These are phyloP conservation scores for Colletotrichum brevisporum DNA, from an alignment of 2,329 filamentous ascomycete genomes.

Conservation along the genomic window DNA sequence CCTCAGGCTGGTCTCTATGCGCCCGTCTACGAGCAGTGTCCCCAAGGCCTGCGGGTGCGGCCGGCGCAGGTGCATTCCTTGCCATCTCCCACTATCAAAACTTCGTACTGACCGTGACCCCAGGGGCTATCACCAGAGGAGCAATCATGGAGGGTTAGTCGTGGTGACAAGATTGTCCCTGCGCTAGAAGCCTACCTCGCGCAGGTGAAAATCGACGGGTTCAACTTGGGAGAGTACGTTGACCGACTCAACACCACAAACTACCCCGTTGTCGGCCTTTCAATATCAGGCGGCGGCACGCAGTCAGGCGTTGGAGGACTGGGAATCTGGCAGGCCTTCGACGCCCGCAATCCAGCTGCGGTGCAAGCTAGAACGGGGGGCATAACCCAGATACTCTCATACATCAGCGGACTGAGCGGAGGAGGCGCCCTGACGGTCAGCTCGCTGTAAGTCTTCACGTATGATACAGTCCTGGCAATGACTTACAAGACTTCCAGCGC, in stretches of 20 bases:
- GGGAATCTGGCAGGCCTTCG: slow-evolving; percentile 48
- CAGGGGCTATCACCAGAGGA: slow-evolving; percentile 46
- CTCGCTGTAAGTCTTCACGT: slow-evolving; percentile 38
- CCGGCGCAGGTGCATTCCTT: not conserved
- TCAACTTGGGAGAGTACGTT: slow-evolving; percentile 44
- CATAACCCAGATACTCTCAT: slow-evolving; percentile 44
- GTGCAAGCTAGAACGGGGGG: slow-evolving; percentile 44
- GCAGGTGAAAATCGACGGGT: slow-evolving; percentile 42
- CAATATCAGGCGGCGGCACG: slow-evolving; percentile 47
- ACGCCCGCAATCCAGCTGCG: slow-evolving; percentile 43
- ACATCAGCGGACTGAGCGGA: slow-evolving; percentile 47
- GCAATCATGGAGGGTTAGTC: slow-evolving; percentile 41
- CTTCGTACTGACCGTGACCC: not conserved
- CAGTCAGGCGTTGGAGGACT: slow-evolving; percentile 48
- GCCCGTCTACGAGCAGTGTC: slow-evolving; percentile 29
- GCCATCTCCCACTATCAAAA: not conserved
- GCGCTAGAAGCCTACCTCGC: slow-evolving; percentile 44
- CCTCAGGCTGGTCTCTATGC: slow-evolving; percentile 32
- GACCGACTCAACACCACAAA: slow-evolving; percentile 41
- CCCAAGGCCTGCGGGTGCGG: slow-evolving; percentile 21
- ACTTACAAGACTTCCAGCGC: slow-evolving; percentile 43
- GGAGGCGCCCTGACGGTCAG: slow-evolving; percentile 47
- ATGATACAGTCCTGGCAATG: not conserved
- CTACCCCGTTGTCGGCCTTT: slow-evolving; percentile 44
- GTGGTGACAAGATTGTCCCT: slow-evolving; percentile 43